Percentiles rank a stretch among this genome's conserved stretches.
Evolutionary conservation across 768 basidiomycete genomes (phyloP).

Genomic region (Kwoniella newhampshirensis): DNA sequence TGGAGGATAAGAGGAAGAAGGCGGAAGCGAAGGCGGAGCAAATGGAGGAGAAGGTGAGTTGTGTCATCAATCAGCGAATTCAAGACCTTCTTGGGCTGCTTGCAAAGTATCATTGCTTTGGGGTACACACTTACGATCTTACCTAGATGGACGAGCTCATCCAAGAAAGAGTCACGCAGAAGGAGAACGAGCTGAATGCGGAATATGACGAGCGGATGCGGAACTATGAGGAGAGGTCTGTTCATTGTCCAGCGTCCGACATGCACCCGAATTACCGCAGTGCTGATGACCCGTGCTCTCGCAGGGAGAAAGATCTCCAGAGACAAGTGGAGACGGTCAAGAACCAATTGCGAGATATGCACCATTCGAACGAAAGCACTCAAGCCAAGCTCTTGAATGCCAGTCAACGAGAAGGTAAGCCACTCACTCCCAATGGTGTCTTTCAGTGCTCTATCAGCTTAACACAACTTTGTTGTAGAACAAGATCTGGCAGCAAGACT

Average conservation of each 20-base stretch:
- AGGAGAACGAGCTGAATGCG: constrained; percentile 94
- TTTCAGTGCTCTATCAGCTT: neutral
- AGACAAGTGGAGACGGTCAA: constrained; percentile 86
- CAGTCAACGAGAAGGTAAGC: constrained; percentile 78
- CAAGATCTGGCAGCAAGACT: constrained; percentile 87
- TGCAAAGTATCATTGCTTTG: no score
- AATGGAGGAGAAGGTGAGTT: constrained; percentile 74
- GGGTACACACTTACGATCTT: no score
- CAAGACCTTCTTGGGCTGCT: no score
- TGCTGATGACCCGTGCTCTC: constrained; percentile 7
- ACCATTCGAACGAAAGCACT: constrained; percentile 84
- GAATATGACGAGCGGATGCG: constrained; percentile 93
- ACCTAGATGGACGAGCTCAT: constrained; percentile 90
- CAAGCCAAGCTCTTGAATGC: constrained; percentile 91
- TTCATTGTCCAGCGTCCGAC: constrained; percentile 2
- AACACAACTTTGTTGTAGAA: constrained; percentile 58
- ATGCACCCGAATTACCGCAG: no score
- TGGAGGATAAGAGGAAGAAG: constrained; percentile 74
- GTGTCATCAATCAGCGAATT: no score
- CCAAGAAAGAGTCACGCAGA: constrained; percentile 80
- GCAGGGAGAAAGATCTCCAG: constrained; percentile 86
- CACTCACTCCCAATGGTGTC: neutral
- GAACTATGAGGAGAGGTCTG: constrained; percentile 92
- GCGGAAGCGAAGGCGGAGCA: constrained; percentile 70
- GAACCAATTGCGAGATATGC: constrained; percentile 83